A percentile compares a stretch with the other conserved stretches of the same genome.
These are phyloP conservation scores for Linum lewisii DNA, from an alignment of 345 rosid species.

Conservation along the genomic window DNA sequence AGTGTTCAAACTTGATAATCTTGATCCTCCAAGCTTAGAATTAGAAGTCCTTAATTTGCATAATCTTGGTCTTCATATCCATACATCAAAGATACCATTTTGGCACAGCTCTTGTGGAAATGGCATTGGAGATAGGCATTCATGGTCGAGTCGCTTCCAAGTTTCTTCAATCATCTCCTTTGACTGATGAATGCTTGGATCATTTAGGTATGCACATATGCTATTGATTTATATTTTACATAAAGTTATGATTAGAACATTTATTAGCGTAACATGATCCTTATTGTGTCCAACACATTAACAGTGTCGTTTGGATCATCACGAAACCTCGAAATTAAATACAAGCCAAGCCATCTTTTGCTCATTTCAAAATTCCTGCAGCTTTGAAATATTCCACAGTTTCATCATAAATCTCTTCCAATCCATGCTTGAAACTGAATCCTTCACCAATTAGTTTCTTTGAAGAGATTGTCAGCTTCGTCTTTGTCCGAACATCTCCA, in stretches of 20 bases:
- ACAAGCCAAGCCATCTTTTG: neutral
- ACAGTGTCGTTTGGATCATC: neutral
- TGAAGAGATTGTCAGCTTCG: slow-evolving; percentile 57
- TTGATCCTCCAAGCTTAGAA: neutral
- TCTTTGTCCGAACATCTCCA: slow-evolving; percentile 47
- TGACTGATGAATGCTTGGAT: neutral
- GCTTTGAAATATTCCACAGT: slow-evolving; percentile 42
- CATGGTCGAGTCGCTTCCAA: slow-evolving; percentile 1
- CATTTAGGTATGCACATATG: too few species aligned
- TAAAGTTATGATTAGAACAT: too few species aligned
- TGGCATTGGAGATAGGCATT: neutral
- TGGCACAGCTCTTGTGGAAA: neutral
- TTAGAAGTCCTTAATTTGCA: neutral
- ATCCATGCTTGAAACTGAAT: slow-evolving; percentile 54
- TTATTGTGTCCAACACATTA: too few species aligned
- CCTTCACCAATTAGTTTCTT: slow-evolving; percentile 63
- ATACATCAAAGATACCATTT: slow-evolving; percentile 2
- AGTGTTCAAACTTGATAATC: too few species aligned
- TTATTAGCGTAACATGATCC: too few species aligned
- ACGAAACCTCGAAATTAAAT: too few species aligned
- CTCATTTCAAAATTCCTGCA: neutral
- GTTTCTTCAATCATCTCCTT: neutral
- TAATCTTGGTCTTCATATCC: neutral
- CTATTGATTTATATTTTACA: too few species aligned
- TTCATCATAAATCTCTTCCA: slow-evolving; percentile 71